Evolutionary conservation across 2,329 filamentous ascomycete genomes (phyloP).

Genomic region (Penicillium sp.): DNA sequence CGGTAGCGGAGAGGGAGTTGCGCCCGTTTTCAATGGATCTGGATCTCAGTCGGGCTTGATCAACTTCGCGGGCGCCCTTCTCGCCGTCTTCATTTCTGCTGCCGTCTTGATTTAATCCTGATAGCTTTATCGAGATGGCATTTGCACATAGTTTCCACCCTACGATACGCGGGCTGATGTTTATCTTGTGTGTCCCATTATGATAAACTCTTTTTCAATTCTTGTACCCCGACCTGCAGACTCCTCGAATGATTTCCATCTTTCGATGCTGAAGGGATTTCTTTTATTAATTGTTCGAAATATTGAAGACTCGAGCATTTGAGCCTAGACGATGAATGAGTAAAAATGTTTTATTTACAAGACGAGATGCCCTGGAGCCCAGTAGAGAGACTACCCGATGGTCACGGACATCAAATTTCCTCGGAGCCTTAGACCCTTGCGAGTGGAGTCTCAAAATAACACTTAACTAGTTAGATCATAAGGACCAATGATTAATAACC

Average conservation of each 20-base stretch:
- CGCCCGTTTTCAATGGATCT: conserved; percentile 16
- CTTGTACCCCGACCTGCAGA: neutral
- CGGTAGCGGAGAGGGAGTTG: conserved; percentile 4
- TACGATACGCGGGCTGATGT: neutral
- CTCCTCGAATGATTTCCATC: neutral
- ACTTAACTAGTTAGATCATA: too few relatives aligned
- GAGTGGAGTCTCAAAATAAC: too few relatives aligned
- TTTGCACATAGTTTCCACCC: neutral
- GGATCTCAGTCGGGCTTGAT: conserved; percentile 5
- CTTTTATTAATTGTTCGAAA: neutral
- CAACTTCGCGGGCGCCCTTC: conserved; percentile 2
- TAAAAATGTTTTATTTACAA: neutral
- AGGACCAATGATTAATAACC: too few relatives aligned
- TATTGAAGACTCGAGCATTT: neutral
- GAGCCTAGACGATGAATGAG: neutral
- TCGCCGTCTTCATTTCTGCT: conserved; percentile 7
- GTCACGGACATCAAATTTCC: too few relatives aligned
- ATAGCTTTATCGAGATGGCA: neutral
- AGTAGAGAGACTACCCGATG: too few relatives aligned
- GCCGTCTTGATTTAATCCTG: neutral
- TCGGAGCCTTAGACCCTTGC: too few relatives aligned
- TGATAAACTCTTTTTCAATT: neutral
- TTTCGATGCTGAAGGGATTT: neutral
- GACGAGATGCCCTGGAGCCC: neutral
- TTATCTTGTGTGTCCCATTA: neutral